These are phyloP conservation scores for Zizania palustris DNA, from an alignment of 202 grass and related monocot genomes.

Conservation along the genomic window DNA sequence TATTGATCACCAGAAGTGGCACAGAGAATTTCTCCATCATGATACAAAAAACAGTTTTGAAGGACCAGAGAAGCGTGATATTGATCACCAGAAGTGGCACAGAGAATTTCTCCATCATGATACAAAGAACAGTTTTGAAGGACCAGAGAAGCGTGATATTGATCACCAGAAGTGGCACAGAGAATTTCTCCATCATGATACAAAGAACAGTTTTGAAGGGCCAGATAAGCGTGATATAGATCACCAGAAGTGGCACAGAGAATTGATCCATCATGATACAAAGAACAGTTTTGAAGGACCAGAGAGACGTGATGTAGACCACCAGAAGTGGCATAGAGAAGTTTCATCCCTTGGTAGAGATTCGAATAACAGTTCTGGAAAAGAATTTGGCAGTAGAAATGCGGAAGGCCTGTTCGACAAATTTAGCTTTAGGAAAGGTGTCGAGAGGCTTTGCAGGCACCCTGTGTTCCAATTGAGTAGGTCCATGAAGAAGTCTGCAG, in stretches of 20 bases:
- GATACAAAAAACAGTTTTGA: too few relatives aligned
- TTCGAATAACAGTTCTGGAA: conserved; percentile 38
- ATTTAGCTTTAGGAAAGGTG: conserved; percentile 91
- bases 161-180: too few relatives aligned
- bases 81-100: too few relatives aligned
- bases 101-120: conserved; percentile 19
- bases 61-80: too few relatives aligned
- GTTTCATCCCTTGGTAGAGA: conserved; percentile 23
- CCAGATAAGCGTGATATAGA: too few relatives aligned
- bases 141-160: conserved; percentile 5
- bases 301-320: conserved; percentile 38
- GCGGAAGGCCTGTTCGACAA: conserved; percentile 61
- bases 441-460: conserved; percentile 79
- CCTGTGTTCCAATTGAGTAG: conserved; percentile 90
- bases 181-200: background rate
- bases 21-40: conserved; percentile 1
- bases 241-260: too few relatives aligned
- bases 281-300: conserved; percentile 33
- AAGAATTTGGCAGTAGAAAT: conserved; percentile 51
- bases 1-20: conserved; percentile 39
- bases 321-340: conserved; percentile 33
- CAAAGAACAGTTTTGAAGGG: too few relatives aligned
- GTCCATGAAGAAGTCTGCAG: conserved; percentile 72
- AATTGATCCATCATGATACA: conserved; percentile 21
- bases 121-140: too few relatives aligned